Evolutionary conservation across 1,139 yeast genomes (phyloP).

Genomic region (Geotrichum histeridarum): DNA sequence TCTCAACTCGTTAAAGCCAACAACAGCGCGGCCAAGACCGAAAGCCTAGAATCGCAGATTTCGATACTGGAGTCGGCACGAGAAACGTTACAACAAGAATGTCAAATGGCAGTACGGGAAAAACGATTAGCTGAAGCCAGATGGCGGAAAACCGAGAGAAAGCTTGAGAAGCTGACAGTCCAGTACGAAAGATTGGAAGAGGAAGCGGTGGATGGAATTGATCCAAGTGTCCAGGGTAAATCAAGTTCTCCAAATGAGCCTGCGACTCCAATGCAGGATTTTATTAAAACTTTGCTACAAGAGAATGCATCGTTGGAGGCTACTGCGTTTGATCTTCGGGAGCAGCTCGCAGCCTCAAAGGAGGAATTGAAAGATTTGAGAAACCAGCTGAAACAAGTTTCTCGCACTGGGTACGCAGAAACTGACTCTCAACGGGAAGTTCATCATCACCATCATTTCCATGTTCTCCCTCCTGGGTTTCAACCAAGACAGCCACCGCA

Average conservation of each 20-base stretch:
- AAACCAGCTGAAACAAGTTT: background rate
- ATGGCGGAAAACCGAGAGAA: conserved; percentile 27
- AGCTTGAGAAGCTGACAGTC: conserved; percentile 25
- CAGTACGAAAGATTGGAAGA: conserved; percentile 27
- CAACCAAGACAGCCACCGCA: background rate
- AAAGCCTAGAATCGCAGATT: conserved; percentile 25
- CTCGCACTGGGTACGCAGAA: conserved; percentile 3
- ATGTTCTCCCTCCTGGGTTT: conserved; percentile 6
- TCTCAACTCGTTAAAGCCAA: conserved; percentile 22
- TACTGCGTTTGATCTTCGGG: conserved; percentile 17
- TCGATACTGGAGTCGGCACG: conserved; percentile 25
- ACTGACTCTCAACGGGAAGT: conserved; percentile 7
- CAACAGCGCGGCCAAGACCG: conserved; percentile 22
- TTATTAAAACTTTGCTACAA: conserved; percentile 14
- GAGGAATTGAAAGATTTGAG: conserved; percentile 11
- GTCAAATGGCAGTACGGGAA: conserved; percentile 21
- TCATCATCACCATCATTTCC: conserved; percentile 17
- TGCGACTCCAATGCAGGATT: conserved; percentile 15
- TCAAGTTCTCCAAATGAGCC: background rate
- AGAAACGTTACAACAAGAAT: conserved; percentile 25
- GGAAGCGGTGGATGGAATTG: conserved; percentile 7
- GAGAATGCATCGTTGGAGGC: conserved; percentile 19
- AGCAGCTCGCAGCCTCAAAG: conserved; percentile 11
- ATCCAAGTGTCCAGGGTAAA: background rate
- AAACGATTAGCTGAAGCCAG: conserved; percentile 24